Evolutionary conservation across 225 moss, liverwort and hornwort genomes (phyloP).

Genomic region (Sphagnum contortum): DNA sequence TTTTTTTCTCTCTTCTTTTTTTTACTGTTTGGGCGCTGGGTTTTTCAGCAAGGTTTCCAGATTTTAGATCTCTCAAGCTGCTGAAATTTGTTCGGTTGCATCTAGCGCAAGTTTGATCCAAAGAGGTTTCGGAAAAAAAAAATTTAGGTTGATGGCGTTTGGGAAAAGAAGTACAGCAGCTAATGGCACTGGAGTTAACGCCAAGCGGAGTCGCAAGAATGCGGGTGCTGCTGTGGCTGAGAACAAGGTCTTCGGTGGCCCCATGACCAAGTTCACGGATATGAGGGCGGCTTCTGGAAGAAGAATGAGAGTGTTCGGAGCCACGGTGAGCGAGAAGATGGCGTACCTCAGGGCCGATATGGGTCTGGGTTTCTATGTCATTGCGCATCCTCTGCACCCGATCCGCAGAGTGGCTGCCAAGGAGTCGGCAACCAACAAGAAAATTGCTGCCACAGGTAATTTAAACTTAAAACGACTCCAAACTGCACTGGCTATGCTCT

Average conservation of each 20-base stretch:
- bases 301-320: constrained; percentile 42
- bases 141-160: no score
- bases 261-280: constrained; percentile 20
- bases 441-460: constrained; percentile 46
- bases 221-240: constrained; percentile 22
- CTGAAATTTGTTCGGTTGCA: no score
- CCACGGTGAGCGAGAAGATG: constrained; percentile 43
- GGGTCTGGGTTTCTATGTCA: constrained; percentile 34
- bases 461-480: no score
- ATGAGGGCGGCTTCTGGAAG: constrained; percentile 46
- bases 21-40: no score
- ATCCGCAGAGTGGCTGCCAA: constrained; percentile 58
- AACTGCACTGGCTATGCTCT: no score
- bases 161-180: no score
- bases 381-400: constrained; percentile 62
- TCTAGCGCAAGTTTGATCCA: no score
- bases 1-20: no score
- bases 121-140: no score
- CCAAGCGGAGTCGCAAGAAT: background rate
- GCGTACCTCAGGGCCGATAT: constrained; percentile 26
- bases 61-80: no score
- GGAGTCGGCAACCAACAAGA: constrained; percentile 37
- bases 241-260: constrained; percentile 30
- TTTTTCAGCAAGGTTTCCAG: no score
- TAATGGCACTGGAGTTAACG: no score